phyloP scores from a whole-genome alignment of 352 stramenopile species.

The Phytophthora cajani region DNA sequence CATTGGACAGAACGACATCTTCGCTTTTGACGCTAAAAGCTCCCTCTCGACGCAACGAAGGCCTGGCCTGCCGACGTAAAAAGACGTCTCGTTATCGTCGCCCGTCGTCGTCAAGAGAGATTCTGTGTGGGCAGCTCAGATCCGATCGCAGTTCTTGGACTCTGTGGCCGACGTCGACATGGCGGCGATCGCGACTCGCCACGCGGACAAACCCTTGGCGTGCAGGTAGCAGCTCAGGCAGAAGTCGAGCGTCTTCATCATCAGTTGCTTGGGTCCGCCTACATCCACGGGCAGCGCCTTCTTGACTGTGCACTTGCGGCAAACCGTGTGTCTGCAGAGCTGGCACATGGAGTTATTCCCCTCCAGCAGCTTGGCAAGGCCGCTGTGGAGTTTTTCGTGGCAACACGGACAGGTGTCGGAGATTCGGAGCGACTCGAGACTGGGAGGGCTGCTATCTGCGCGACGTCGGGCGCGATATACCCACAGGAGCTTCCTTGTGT shows the following conservation, averaged over 20 bases:
- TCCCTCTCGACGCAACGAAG: background rate
- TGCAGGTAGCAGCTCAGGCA: conserved; percentile 59
- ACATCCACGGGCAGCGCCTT: conserved; percentile 38
- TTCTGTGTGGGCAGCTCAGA: background rate
- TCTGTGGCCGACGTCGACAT: background rate
- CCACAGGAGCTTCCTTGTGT: conserved; percentile 68
- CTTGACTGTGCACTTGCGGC: conserved; percentile 52
- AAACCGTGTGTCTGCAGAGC: conserved; percentile 40
- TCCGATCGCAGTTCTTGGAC: background rate
- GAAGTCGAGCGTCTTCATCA: conserved; percentile 47
- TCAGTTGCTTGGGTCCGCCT: conserved; percentile 13
- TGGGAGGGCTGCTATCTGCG: conserved; percentile 3
- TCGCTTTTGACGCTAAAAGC: too few species aligned
- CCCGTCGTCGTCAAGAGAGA: too few species aligned
- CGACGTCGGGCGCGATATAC: conserved; percentile 7
- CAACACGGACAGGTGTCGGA: conserved; percentile 36
- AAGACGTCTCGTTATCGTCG: background rate
- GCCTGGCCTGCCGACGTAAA: background rate
- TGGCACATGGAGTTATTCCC: conserved; percentile 29
- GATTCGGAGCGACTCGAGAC: conserved; percentile 11
- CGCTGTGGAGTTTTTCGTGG: conserved; percentile 27
- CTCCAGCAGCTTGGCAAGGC: conserved; percentile 36
- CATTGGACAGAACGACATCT: too few species aligned
- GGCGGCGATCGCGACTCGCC: conserved; percentile 42
- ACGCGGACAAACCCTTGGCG: conserved; percentile 45